Evolutionary conservation across 805 yeast genomes (phyloP).

Genomic region (Pichia phayaonensis): DNA sequence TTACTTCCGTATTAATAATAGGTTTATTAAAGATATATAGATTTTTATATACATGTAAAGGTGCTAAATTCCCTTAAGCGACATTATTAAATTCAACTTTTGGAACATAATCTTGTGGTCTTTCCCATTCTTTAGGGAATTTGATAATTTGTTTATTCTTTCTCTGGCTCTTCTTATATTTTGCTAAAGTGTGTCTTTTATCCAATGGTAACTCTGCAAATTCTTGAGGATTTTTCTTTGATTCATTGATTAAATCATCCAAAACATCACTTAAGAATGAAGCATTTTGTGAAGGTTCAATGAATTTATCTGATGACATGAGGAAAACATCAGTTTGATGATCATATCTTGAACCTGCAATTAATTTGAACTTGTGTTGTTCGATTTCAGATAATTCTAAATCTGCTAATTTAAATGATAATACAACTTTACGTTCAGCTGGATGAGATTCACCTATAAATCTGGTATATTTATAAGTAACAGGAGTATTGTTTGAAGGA

Average conservation of each 20-base stretch:
- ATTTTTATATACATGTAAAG: no score
- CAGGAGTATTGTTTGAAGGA: constrained; percentile 44
- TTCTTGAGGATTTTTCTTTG: constrained; percentile 53
- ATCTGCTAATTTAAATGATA: constrained; percentile 45
- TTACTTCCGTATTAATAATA: no score
- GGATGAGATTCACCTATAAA: constrained; percentile 68
- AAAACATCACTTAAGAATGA: constrained; percentile 60
- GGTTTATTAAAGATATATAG: no score
- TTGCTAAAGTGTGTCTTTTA: constrained; percentile 54
- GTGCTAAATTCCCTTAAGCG: background rate
- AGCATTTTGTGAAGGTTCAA: constrained; percentile 83
- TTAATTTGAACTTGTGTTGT: constrained; percentile 66
- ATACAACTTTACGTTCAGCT: constrained; percentile 60
- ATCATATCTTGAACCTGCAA: constrained; percentile 75
- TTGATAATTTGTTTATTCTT: constrained; percentile 32
- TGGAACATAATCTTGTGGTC: constrained; percentile 34
- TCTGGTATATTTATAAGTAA: constrained; percentile 63
- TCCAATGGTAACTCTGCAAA: constrained; percentile 79
- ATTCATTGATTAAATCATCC: constrained; percentile 50
- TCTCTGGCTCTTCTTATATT: constrained; percentile 32
- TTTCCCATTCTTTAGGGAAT: constrained; percentile 79
- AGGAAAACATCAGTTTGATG: constrained; percentile 49
- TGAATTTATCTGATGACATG: constrained; percentile 56
- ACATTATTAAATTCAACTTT: background rate
- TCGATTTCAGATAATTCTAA: constrained; percentile 45